Percentiles rank a stretch among this genome's conserved stretches.
These are phyloP conservation scores for Thelonectria blattea DNA, from an alignment of 2,329 filamentous ascomycete species.

Conservation along the genomic window DNA sequence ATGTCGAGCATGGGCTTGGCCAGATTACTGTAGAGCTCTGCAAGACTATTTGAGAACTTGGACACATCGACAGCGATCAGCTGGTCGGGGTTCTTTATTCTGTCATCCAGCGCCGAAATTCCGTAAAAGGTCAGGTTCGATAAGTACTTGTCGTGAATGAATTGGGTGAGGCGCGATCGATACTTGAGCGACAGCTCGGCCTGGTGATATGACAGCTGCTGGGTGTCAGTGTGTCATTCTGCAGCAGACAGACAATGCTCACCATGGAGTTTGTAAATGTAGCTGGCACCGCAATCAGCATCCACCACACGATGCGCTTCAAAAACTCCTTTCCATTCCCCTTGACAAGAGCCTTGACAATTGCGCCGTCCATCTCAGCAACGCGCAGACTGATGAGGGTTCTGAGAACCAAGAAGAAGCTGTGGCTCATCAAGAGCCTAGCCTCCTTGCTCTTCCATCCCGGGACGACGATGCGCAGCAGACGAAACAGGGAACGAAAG, in stretches of 20 bases:
- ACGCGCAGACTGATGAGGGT: slow-evolving; percentile 96
- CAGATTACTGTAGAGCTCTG: slow-evolving; percentile 94
- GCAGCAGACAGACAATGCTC: slow-evolving; percentile 40
- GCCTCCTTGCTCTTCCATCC: slow-evolving; percentile 90
- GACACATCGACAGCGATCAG: slow-evolving; percentile 96
- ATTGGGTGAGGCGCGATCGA: slow-evolving; percentile 87
- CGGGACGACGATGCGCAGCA: slow-evolving; percentile 88
- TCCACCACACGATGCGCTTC: slow-evolving; percentile 93
- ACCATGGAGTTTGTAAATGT: slow-evolving; percentile 99
- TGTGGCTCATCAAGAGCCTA: slow-evolving; percentile 85
- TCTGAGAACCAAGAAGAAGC: slow-evolving; percentile 86
- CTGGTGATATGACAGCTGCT: slow-evolving; percentile 91
- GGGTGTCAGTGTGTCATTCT: slow-evolving; percentile 14
- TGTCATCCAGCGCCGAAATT: slow-evolving; percentile 90
- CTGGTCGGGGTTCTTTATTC: slow-evolving; percentile 98
- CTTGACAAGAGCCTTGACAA: slow-evolving; percentile 91
- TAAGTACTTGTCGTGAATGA: slow-evolving; percentile 94
- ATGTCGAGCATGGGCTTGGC: slow-evolving; percentile 95
- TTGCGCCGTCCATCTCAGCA: slow-evolving; percentile 89
- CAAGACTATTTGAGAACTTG: slow-evolving; percentile 93
- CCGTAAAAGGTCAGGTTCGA: slow-evolving; percentile 99
- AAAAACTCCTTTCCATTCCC: slow-evolving; percentile 91
- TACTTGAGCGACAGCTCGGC: slow-evolving; percentile 93
- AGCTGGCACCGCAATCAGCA: slow-evolving; percentile 92
- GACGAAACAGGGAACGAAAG: slow-evolving; percentile 73